Percentiles rank a stretch among this genome's conserved stretches.
These are phyloP conservation scores for Diplodia intermedia DNA, from an alignment of 2,329 filamentous ascomycete species.

Conservation along the genomic window DNA sequence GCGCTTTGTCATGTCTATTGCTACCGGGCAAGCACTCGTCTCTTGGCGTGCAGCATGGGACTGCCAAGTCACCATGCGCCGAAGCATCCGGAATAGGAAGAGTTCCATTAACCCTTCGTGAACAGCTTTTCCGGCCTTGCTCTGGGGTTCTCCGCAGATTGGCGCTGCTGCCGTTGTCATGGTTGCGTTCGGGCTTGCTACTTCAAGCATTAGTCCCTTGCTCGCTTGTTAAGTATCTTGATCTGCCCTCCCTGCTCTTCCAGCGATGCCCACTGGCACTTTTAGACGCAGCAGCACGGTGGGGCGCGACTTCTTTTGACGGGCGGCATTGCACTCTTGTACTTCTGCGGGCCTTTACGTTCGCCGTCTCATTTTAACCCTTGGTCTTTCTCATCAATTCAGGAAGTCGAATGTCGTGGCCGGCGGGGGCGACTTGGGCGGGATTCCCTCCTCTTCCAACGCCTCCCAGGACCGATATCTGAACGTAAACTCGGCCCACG, in stretches of 20 bases:
- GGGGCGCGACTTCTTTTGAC: not conserved
- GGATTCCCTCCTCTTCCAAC: constrained; percentile 9
- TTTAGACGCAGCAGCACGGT: not conserved
- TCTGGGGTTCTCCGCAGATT: not conserved
- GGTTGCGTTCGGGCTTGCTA: constrained; percentile 8
- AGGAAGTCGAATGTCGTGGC: constrained; percentile 22
- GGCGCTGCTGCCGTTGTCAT: not conserved
- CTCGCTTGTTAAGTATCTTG: not conserved
- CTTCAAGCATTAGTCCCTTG: not conserved
- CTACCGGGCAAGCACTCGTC: not conserved
- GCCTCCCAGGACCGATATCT: constrained; percentile 17
- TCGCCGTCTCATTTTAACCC: not conserved
- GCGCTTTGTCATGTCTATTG: not conserved
- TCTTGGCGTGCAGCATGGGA: not conserved
- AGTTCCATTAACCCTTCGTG: not conserved
- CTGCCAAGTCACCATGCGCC: too few relatives aligned
- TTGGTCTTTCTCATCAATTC: constrained; percentile 1
- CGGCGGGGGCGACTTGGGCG: constrained; percentile 4
- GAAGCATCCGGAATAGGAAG: not conserved
- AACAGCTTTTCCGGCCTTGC: not conserved
- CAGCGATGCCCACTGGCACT: not conserved
- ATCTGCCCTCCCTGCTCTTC: not conserved
- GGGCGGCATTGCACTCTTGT: not conserved
- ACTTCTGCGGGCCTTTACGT: not conserved
- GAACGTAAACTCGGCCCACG: constrained; percentile 27